Evolutionary conservation across 352 stramenopile species (phyloP).

Genomic region (Pythium myriotylum): DNA sequence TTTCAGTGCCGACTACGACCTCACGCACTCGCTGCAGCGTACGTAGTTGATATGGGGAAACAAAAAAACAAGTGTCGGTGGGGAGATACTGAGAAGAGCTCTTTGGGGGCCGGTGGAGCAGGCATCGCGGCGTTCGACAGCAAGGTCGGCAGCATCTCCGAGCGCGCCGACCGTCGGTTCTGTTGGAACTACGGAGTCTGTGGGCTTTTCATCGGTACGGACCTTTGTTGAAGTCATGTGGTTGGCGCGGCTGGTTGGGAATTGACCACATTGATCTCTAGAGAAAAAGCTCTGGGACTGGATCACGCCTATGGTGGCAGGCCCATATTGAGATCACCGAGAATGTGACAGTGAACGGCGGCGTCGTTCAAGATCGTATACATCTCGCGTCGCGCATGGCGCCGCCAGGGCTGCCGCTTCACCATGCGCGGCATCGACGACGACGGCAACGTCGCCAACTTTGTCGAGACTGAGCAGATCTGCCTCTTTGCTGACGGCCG

Average conservation of each 20-base stretch:
- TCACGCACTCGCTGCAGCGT: conserved; percentile 67
- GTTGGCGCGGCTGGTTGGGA: conserved; percentile 56
- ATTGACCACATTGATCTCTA: conserved; percentile 48
- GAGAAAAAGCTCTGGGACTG: conserved; percentile 49
- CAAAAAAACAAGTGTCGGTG: too few species aligned
- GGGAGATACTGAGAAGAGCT: too few species aligned
- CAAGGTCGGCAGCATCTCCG: conserved; percentile 38
- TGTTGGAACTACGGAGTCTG: conserved; percentile 92
- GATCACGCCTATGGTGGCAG: conserved; percentile 63
- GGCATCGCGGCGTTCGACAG: conserved; percentile 56
- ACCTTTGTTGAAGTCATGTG: too few species aligned
- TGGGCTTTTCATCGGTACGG: conserved; percentile 56
- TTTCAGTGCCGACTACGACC: conserved; percentile 61
- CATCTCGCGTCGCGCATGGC: conserved; percentile 66
- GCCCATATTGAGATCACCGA: conserved; percentile 65
- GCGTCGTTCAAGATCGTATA: conserved; percentile 62
- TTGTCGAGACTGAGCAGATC: conserved; percentile 94
- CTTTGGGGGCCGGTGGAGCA: too few species aligned
- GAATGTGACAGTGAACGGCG: conserved; percentile 46
- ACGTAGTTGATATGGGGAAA: conserved; percentile 23
- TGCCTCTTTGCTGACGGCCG: conserved; percentile 55
- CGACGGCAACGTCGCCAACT: conserved; percentile 91
- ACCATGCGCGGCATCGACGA: conserved; percentile 91
- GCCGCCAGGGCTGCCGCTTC: conserved; percentile 90
- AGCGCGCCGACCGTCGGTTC: conserved; percentile 83